A percentile compares a stretch with the other conserved stretches of the same genome.
Evolutionary conservation across 2,329 filamentous ascomycete genomes (phyloP).

Genomic region (Botrytis fabae): DNA sequence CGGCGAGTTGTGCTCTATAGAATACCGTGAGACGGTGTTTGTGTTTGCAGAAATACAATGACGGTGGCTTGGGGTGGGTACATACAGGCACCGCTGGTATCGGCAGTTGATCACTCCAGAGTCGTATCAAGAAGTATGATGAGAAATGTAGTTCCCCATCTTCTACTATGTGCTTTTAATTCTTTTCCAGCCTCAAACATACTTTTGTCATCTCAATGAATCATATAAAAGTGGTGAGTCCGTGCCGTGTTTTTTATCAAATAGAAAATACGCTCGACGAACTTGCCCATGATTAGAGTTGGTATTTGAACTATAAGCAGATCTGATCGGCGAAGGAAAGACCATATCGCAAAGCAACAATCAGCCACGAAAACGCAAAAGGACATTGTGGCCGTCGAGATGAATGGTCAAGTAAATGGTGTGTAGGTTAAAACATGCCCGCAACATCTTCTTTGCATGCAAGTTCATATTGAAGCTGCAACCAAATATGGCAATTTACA

Average conservation of each 20-base stretch:
- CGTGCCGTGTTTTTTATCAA: background rate
- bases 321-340: conserved; percentile 5
- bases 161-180: background rate
- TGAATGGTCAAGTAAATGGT: background rate
- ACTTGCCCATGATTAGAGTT: background rate
- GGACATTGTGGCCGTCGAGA: background rate
- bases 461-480: background rate
- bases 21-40: background rate
- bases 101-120: background rate
- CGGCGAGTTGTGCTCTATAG: background rate
- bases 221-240: background rate
- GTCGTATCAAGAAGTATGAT: background rate
- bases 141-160: background rate
- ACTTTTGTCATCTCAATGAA: background rate
- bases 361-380: conserved; percentile 8
- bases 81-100: background rate
- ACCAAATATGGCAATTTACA: conserved; percentile 1
- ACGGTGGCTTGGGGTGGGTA: background rate
- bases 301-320: background rate
- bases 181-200: conserved; percentile 11
- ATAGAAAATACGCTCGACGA: background rate
- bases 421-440: background rate
- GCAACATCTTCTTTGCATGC: background rate
- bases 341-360: background rate
- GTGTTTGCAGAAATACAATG: background rate